Percentiles rank a stretch among this genome's conserved stretches.
Conservation (phyloP, 306 rosid species). For the Prunus salicina region DNA sequence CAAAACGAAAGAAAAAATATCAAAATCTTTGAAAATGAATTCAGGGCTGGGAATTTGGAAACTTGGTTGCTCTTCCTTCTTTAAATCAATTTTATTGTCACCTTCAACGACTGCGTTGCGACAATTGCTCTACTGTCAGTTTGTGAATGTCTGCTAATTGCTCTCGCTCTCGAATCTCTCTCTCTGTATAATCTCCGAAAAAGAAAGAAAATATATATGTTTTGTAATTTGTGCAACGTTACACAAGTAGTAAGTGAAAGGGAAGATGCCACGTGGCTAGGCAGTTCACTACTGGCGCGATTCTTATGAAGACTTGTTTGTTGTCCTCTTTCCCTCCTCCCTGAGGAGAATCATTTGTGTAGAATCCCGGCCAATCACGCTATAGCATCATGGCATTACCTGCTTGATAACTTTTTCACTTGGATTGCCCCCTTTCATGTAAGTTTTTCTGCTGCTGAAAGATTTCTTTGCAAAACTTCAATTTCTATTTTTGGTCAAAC, state of each 20-base stretch:
- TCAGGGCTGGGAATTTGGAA: neutral
- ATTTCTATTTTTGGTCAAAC: too few relatives aligned
- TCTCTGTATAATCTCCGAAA: neutral
- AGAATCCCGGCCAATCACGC: too few relatives aligned
- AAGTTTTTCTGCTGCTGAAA: too few relatives aligned
- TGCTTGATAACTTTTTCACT: too few relatives aligned
- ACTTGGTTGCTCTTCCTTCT: neutral
- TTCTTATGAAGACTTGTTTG: neutral
- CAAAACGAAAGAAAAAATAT: neutral
- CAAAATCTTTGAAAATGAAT: neutral
- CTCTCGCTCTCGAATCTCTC: neutral
- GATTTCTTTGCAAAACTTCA: too few relatives aligned
- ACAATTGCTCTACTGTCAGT: neutral
- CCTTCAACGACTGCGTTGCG: neutral
- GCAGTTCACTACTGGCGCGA: neutral
- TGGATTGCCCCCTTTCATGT: too few relatives aligned
- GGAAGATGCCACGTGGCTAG: constrained; percentile 22
- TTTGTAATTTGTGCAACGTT: neutral
- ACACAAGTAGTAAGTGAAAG: constrained; percentile 5
- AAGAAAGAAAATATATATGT: neutral
- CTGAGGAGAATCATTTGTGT: too few relatives aligned
- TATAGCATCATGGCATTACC: too few relatives aligned
- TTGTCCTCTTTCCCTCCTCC: neutral
- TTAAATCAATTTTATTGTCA: neutral
- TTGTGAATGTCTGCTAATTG: neutral